Percentiles rank a stretch among this genome's conserved stretches.
phyloP scores from a whole-genome alignment of 306 rosid species.

The Castanospermum australe region DNA sequence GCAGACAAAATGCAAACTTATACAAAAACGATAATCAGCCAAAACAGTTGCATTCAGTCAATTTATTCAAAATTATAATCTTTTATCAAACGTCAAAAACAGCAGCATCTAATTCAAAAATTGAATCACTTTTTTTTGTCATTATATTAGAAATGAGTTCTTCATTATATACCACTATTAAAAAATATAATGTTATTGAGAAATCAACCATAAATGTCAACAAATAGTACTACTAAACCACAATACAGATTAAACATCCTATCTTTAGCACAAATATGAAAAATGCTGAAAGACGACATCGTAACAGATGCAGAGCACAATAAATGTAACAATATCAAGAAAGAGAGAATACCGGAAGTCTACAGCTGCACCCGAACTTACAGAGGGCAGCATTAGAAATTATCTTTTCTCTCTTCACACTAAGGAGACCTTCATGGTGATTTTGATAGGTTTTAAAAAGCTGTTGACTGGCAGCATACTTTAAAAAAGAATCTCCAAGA shows the following conservation, averaged over 20 bases:
- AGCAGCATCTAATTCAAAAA: background rate
- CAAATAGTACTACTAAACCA: background rate
- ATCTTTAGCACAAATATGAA: background rate
- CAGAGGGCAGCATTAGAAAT: constrained; percentile 72
- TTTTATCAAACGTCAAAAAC: background rate
- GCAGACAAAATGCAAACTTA: background rate
- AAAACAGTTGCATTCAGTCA: background rate
- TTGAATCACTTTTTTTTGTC: background rate
- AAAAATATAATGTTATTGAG: background rate
- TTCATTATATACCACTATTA: background rate
- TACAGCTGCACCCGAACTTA: constrained; percentile 54
- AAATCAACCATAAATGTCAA: background rate
- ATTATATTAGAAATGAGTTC: background rate
- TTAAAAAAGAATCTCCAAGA: constrained; percentile 92
- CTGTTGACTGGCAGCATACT: constrained; percentile 72
- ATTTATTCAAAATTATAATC: background rate
- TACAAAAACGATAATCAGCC: constrained; percentile 14
- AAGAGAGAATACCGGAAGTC: constrained; percentile 59
- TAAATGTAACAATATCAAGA: background rate
- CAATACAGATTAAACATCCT: background rate
- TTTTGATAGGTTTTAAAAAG: constrained; percentile 54
- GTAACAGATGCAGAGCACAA: constrained; percentile 1
- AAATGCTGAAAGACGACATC: background rate
- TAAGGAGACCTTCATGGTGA: constrained; percentile 80
- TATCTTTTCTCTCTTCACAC: constrained; percentile 57